Base-by-base conservation (phyloP, 148 eudicot species). In the Silene latifolia region DNA sequence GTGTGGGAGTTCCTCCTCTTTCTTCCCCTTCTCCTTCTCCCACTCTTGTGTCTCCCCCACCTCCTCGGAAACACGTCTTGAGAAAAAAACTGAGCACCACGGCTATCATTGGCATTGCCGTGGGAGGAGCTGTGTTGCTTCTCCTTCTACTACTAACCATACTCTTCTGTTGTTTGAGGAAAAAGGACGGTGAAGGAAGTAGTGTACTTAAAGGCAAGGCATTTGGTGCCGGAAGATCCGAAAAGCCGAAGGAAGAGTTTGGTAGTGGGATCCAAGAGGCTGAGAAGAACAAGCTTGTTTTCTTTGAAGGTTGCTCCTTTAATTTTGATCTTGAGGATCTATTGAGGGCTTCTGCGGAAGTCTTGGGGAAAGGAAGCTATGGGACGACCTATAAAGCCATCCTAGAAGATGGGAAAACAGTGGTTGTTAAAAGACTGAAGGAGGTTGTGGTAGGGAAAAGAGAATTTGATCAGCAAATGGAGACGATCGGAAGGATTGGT, bases 401-500 rank as follows among this genome's bases (percentile, higher is more conserved):
- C 71, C 76, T 95, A 76, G 97, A 92, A 83, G 98, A 95, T 4
- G 97, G 97, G 64, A 87, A 88, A 11, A 76, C 74, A 17, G 91
- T 95, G 76, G 91, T 85, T 23, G 98, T 95, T 47, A 95, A 92
- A 83, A 81, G 97, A 78, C 81, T 95, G 77, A 95, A 84, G 84
- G 93, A 95, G 80, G 92, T 90, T 32, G 84, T 82, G 15, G 87
- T 86, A 0, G 89, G 92, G 53, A 92, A 90, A 85, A 83, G 84
- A 85, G 98, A 90, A 74, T 92, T 94, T 80, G 96, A 94, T 32
- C 98, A 90, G 68, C 96, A 94, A 67, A 90, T 95, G 97, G 95
- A 89, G 80, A 82, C 73, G 67, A 76, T 92, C 18, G 97, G 90
- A 21, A 83, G 79, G 69, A 77, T 92, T 1, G 81, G 85, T 60